Evolutionary conservation across 495 filamentous ascomycete genomes (phyloP), one percentile per base, ranked within the genome.

Genomic region (Aspergillus panamensis): DNA sequence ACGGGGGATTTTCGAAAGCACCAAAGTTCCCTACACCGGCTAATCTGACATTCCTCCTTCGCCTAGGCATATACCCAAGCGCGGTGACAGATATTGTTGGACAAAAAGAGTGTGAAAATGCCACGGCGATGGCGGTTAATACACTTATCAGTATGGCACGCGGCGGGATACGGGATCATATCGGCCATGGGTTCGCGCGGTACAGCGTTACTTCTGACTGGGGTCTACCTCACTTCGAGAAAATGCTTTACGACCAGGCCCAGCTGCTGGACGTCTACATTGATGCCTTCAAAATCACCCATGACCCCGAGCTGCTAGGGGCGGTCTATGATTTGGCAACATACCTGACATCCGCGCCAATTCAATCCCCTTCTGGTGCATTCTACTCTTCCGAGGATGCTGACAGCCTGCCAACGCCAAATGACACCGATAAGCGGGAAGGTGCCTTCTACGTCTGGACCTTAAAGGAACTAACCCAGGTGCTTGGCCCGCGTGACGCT

Each of bases 361-460:
- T 97, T 51, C 81, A 80, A 48, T 81, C 84, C 10, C 68, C 78
- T 4, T 76, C 75, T 6, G 92, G 92, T 17, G 95, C 88, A 0
- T 96, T 97, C 69, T 87, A 85, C 66, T 91, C 92, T 0, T 88
- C 89, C 30, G 94, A 98, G 71, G 92, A 95, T 64, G 93, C 94
- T 0, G 92, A 97, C 70, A 96, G 91, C n/a, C 83, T 83, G 25
- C 87, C 87, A 48, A 81, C 80, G 17, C 82, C 77, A 32, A 84
- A 84, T 9, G 93, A 97, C 64, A 81, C 77, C 0, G 90, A 96
- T 53, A 95, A 92, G 77, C 83, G 90, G 19, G 93, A 97, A 69
- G 94, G 94, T 17, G 94, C 94, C 2, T 97, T 90, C 65, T 97
- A 98, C 66, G 84, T 96, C 17, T 98, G 93, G 92, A 96, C 92